These are phyloP conservation scores for Quercus tomentella DNA, from an alignment of 331 rosid species.

Conservation along the genomic window DNA sequence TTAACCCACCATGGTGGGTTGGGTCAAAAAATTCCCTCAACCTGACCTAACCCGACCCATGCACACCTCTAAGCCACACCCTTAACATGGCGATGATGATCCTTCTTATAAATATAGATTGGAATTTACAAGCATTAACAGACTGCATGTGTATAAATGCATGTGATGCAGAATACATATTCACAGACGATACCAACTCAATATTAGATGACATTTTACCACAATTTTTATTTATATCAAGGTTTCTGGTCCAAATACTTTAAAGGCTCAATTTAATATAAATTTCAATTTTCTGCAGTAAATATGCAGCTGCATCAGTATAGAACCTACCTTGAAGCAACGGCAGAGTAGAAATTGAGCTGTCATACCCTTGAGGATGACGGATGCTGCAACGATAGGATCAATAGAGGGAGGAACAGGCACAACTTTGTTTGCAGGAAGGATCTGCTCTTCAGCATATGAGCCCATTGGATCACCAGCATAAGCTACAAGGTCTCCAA, in stretches of 20 bases:
- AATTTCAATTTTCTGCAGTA: background rate
- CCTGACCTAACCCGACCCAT: too few relatives aligned
- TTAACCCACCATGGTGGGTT: too few relatives aligned
- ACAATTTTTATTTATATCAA: background rate
- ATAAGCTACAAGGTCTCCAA: conserved; percentile 89
- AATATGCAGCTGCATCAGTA: background rate
- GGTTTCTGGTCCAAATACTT: background rate
- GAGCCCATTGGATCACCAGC: conserved; percentile 79
- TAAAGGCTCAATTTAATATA: background rate
- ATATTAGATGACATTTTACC: background rate
- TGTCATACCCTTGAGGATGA: conserved; percentile 87
- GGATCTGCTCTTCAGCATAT: conserved; percentile 89
- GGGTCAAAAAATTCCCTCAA: too few relatives aligned
- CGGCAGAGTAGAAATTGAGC: conserved; percentile 60
- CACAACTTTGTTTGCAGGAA: conserved; percentile 72
- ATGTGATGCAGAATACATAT: background rate
- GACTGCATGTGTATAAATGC: background rate
- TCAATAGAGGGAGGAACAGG: conserved; percentile 77
- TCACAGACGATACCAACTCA: background rate
- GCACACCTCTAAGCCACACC: background rate
- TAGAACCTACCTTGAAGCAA: conserved; percentile 63
- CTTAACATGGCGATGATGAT: background rate
- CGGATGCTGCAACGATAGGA: conserved; percentile 70
- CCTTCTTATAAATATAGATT: background rate
- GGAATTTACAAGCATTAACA: background rate